Conservation (phyloP, 495 filamentous ascomycete species). For the Penicillium simplicissimum region DNA sequence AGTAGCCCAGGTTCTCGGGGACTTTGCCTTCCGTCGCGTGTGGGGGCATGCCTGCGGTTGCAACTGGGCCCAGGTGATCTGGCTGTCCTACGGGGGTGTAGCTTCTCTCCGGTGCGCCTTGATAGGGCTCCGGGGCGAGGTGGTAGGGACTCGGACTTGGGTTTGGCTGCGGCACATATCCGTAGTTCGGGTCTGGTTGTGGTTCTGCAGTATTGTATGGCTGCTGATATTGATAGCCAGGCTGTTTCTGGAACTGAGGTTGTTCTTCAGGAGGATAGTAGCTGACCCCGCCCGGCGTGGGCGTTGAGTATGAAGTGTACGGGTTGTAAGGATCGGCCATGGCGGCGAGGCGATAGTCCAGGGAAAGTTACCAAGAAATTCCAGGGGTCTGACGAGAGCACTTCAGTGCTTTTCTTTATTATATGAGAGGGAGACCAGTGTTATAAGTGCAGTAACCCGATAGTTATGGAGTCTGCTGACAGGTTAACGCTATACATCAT, state of each 20-base stretch:
- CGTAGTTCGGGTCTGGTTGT: constrained; percentile 25
- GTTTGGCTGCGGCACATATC: constrained; percentile 27
- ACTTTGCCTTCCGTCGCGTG: constrained; percentile 37
- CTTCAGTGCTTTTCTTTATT: neutral
- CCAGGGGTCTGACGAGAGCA: neutral
- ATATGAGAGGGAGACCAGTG: neutral
- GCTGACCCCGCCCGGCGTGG: constrained; percentile 28
- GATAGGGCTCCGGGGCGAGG: constrained; percentile 33
- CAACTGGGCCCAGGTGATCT: constrained; percentile 47
- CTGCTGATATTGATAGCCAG: constrained; percentile 7
- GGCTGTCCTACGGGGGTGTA: constrained; percentile 39
- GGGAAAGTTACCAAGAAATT: neutral
- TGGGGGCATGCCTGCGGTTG: constrained; percentile 49
- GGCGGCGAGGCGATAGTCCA: constrained; percentile 4
- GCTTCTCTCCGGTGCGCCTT: constrained; percentile 33
- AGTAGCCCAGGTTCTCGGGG: constrained; percentile 40
- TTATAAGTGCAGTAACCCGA: neutral
- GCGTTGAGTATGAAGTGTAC: constrained; percentile 31
- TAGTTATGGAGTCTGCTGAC: constrained; percentile 16
- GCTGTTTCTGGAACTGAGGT: constrained; percentile 13
- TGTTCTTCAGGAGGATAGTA: constrained; percentile 33
- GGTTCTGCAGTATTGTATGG: constrained; percentile 7
- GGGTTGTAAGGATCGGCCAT: constrained; percentile 57
- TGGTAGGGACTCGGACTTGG: constrained; percentile 26
- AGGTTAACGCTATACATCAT: constrained; percentile 18